Percentiles rank a stretch among this genome's conserved stretches.
phyloP scores from a whole-genome alignment of 192 early-diverging fungal genomes.

The Podila clonocystis region DNA sequence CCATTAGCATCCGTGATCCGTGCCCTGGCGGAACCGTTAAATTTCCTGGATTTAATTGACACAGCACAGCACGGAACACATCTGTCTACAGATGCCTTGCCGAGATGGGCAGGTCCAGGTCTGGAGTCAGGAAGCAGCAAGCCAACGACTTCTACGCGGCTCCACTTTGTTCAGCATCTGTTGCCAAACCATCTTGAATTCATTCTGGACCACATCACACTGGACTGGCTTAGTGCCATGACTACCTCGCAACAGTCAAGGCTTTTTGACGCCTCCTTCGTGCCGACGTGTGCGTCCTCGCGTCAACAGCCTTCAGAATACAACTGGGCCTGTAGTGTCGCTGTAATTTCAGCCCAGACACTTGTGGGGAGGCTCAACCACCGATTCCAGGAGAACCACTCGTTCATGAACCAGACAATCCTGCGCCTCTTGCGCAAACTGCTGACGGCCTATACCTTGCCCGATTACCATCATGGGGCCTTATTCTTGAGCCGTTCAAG shows the following conservation, averaged over 20 bases:
- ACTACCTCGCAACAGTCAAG: conserved; percentile 16
- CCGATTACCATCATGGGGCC: conserved; percentile 17
- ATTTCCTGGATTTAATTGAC: conserved; percentile 13
- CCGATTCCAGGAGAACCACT: conserved; percentile 35
- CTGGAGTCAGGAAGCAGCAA: neutral
- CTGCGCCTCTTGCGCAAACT: conserved; percentile 17
- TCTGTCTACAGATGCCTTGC: neutral
- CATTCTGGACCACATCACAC: conserved; percentile 32
- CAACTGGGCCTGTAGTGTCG: neutral
- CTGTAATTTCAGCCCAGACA: conserved; percentile 24
- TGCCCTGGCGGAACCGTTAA: conserved; percentile 36
- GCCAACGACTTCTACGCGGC: neutral
- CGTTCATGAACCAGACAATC: conserved; percentile 37
- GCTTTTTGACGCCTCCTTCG: conserved; percentile 36
- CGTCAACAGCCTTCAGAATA: neutral
- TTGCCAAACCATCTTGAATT: conserved; percentile 33
- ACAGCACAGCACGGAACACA: neutral
- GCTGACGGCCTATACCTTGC: conserved; percentile 6
- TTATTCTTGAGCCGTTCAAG: neutral
- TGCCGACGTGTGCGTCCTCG: neutral
- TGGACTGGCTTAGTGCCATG: conserved; percentile 40
- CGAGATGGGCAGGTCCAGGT: conserved; percentile 26
- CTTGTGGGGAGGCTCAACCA: conserved; percentile 21
- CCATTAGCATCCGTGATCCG: conserved; percentile 17
- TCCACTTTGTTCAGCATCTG: conserved; percentile 31